A percentile compares a stretch with the other conserved stretches of the same genome.
phyloP scores from a whole-genome alignment of 2,329 filamentous ascomycete species.

The Clarireedia paspali region DNA sequence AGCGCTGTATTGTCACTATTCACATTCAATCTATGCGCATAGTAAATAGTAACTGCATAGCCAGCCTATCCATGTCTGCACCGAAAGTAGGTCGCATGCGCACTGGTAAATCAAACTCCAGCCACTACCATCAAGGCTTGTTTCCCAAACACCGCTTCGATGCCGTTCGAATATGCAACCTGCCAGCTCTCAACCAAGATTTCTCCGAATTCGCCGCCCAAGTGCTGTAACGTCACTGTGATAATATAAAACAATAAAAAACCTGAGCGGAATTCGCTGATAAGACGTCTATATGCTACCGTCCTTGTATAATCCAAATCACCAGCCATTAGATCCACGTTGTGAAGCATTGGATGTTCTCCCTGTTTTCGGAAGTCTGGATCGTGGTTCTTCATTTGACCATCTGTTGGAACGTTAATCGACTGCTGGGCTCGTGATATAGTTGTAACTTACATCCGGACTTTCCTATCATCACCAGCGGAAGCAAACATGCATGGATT shows the following conservation, averaged over 20 bases:
- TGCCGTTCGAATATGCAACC: constrained; percentile 8
- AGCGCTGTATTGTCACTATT: not conserved
- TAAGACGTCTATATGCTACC: constrained; percentile 2
- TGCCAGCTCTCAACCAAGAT: not conserved
- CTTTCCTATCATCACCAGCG: constrained; percentile 77
- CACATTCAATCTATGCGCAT: not conserved
- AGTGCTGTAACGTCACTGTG: constrained; percentile 2
- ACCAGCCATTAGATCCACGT: constrained; percentile 18
- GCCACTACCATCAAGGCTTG: not conserved
- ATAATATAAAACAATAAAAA: constrained; percentile 8
- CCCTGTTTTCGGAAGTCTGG: constrained; percentile 7
- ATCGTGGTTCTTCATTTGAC: constrained; percentile 17
- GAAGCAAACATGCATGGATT: constrained; percentile 83
- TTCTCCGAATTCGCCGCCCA: constrained; percentile 9
- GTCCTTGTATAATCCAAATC: constrained; percentile 4
- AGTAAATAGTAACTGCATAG: not conserved
- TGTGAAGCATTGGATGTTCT: constrained; percentile 15
- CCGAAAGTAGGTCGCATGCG: not conserved
- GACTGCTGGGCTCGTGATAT: not conserved
- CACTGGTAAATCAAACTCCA: not conserved
- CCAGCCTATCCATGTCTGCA: not conserved
- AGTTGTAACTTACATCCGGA: constrained; percentile 67
- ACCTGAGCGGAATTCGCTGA: not conserved
- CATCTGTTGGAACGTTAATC: constrained; percentile 15
- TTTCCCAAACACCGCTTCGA: constrained; percentile 4